Percentiles rank a stretch among this genome's conserved stretches.
Evolutionary conservation across 805 yeast species (phyloP).

Genomic region (Starmerella bombicola): DNA sequence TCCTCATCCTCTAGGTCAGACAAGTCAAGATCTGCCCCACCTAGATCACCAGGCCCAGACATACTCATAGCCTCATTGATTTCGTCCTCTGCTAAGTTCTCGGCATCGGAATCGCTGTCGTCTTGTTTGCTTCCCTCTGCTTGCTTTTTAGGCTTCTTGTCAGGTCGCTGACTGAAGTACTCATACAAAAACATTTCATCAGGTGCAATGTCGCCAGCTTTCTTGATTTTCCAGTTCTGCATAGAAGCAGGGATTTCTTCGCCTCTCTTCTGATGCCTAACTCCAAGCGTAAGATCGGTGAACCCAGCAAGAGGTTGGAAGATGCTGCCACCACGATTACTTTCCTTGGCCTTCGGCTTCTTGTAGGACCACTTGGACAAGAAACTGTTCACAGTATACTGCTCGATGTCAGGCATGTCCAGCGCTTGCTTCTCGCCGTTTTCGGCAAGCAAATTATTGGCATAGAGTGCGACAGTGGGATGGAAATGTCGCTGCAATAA

Average conservation of each 20-base stretch:
- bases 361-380: conserved; percentile 90
- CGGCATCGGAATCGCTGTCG: conserved; percentile 29
- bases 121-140: conserved; percentile 26
- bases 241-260: conserved; percentile 64
- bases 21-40: conserved; percentile 38
- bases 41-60: conserved; percentile 61
- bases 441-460: conserved; percentile 43
- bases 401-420: conserved; percentile 78
- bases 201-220: conserved; percentile 55
- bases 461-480: conserved; percentile 79
- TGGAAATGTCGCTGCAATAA: conserved; percentile 74
- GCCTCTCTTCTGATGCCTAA: conserved; percentile 30
- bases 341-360: conserved; percentile 68
- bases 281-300: conserved; percentile 25
- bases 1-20: conserved; percentile 29
- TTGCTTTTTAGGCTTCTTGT: conserved; percentile 25
- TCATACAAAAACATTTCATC: conserved; percentile 82
- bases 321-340: conserved; percentile 75
- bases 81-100: conserved; percentile 43
- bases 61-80: conserved; percentile 71
- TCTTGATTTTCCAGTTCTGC: conserved; percentile 61
- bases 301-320: conserved; percentile 93
- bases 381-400: conserved; percentile 79
- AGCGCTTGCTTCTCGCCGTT: conserved; percentile 29
- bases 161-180: conserved; percentile 47